phyloP scores from a whole-genome alignment of 495 filamentous ascomycete genomes.

The Aspergillus cavernicola region DNA sequence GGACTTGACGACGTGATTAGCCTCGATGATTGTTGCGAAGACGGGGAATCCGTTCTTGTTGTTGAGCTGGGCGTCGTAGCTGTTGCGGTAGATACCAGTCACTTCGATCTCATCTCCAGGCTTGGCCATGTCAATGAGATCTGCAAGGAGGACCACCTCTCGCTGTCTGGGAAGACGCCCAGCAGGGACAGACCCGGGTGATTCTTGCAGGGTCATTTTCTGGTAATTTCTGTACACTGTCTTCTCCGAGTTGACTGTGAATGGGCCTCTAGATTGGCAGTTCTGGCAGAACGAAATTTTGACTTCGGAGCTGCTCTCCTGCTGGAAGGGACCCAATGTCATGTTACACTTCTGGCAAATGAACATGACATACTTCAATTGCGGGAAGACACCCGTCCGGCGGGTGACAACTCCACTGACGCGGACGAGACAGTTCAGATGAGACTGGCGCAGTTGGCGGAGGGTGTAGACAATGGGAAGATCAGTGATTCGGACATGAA shows the following conservation, averaged over 20 bases:
- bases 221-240: conserved; percentile 99
- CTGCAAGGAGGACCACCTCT: conserved; percentile 94
- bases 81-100: conserved; percentile 96
- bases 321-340: conserved; percentile 92
- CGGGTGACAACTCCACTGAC: conserved; percentile 95
- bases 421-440: conserved; percentile 94
- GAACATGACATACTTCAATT: conserved; percentile 97
- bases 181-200: conserved; percentile 93
- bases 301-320: conserved; percentile 93
- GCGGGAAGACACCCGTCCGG: conserved; percentile 95
- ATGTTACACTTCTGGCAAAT: conserved; percentile 90
- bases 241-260: conserved; percentile 94
- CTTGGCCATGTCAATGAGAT: conserved; percentile 94
- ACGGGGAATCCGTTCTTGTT: conserved; percentile 99
- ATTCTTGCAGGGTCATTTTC: conserved; percentile 95
- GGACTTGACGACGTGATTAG: conserved; percentile 93
- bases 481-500: conserved; percentile 95
- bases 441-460: conserved; percentile 90
- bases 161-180: conserved; percentile 92
- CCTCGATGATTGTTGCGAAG: conserved; percentile 95
- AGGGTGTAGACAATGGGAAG: conserved; percentile 95
- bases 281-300: conserved; percentile 96
- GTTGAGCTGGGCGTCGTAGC: conserved; percentile 95
- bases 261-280: conserved; percentile 93
- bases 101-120: conserved; percentile 98